phyloP scores from a whole-genome alignment of 192 early-diverging fungal species.

The Pilaira anomala region DNA sequence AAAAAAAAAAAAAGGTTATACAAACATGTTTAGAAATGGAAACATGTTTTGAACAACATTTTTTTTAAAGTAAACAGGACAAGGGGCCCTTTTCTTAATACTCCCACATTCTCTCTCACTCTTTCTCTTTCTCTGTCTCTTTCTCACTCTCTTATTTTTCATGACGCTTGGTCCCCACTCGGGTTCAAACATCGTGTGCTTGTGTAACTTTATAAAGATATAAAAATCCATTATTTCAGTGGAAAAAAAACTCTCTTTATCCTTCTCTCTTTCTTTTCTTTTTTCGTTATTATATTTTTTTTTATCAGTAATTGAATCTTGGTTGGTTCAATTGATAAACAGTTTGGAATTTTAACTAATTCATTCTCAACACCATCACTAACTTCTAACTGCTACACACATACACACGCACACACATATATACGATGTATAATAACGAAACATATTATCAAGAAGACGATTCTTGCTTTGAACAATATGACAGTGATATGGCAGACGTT shows the following conservation, averaged over 20 bases:
- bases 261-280: not conserved
- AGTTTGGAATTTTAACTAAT: not conserved
- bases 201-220: too few species aligned
- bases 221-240: too few species aligned
- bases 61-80: slow-evolving; percentile 9
- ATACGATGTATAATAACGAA: not conserved
- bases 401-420: not conserved
- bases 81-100: not conserved
- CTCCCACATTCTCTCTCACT: not conserved
- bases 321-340: slow-evolving; percentile 3
- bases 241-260: too few species aligned
- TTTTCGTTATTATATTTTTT: not conserved
- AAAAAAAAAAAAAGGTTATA: too few species aligned
- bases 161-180: too few species aligned
- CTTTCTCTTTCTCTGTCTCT: not conserved
- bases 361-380: too few species aligned
- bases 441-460: slow-evolving; percentile 3
- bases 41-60: not conserved
- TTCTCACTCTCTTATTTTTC: not conserved
- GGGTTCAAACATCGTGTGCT: too few species aligned
- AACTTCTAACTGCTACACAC: not conserved
- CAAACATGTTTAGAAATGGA: too few species aligned
- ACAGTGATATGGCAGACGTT: slow-evolving; percentile 14
- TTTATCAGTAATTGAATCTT: not conserved
- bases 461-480: slow-evolving; percentile 18